Base-by-base conservation (phyloP, 345 rosid genomes). In the Arabidopsis arenosa region DNA sequence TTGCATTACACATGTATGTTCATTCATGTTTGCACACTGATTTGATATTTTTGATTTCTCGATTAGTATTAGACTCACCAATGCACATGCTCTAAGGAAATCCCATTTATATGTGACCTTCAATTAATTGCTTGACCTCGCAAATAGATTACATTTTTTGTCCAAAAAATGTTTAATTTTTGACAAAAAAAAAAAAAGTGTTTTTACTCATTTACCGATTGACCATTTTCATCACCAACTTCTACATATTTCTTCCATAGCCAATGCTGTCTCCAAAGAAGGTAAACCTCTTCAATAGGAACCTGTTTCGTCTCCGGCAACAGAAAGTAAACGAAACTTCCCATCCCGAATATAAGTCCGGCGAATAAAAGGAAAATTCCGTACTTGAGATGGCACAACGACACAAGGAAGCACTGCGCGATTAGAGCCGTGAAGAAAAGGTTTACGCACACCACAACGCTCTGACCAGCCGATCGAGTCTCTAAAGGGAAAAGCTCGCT, bases 381-480 rank as follows among this genome's bases (percentile, higher is more conserved):
- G 21, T 81, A 89, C 58, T 71, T 83, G 21, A 93, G 93, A 73
- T 87, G 94, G 44, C 96, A 89, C 14, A 93, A 83, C 0, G 91
- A 85, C 9, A 63, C 90, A 2, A 91, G 87, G 84, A 89, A 93
- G 61, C 91, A 84, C 72, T 91, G 98, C 2, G 96, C 93, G 9
- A 89, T 88, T 56, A 91, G 72, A 32, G 96, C 97, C 1, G 98
- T 93, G 87, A 88, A 93, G 72, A 91, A 43, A 55, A 89, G 86
- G 85, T 88, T 93, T 26, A 89, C 89, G 14, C 90, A 87, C 35
- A 89, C 98, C 66, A 93, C 97, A 48, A 91, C 59, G 54, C 96
- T 93, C 80, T 89, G 98, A 12, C 98, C 97, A 1, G 98, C 98
- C 23, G 98, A 93, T 56, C 98, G 80, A 1, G 96, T 93, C 83